A percentile compares a stretch with the other conserved stretches of the same genome.
Conservation (phyloP, 495 filamentous ascomycete genomes). For the Penicillium verhagenii region DNA sequence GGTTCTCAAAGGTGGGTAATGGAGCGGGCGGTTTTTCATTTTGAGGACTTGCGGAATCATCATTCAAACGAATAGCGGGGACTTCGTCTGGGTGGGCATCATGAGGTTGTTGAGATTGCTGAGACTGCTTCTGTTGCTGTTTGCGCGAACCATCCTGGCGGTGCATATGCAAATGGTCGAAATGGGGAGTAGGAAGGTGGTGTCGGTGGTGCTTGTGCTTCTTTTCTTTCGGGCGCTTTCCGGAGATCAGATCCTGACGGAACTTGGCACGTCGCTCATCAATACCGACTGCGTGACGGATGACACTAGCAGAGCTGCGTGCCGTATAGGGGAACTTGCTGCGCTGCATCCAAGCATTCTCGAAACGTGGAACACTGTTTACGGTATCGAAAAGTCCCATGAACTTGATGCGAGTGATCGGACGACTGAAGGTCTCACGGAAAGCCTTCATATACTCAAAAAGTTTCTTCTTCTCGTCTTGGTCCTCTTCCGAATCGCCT, state of each 20-base stretch:
- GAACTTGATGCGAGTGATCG: conserved; percentile 64
- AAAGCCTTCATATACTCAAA: conserved; percentile 80
- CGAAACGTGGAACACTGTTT: conserved; percentile 78
- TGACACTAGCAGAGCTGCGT: conserved; percentile 66
- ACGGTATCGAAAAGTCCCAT: conserved; percentile 57
- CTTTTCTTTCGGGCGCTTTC: conserved; percentile 37
- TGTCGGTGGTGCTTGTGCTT: conserved; percentile 35
- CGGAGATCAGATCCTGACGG: conserved; percentile 69
- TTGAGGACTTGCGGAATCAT: conserved; percentile 9
- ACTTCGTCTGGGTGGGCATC: conserved; percentile 14
- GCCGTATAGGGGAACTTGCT: conserved; percentile 82
- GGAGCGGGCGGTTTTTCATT: background rate
- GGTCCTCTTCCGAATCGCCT: conserved; percentile 53
- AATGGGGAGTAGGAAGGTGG: conserved; percentile 28
- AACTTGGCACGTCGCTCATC: conserved; percentile 74
- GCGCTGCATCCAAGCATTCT: conserved; percentile 82
- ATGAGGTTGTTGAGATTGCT: too few relatives aligned
- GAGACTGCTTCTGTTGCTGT: conserved; percentile 8
- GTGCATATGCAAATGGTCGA: conserved; percentile 24
- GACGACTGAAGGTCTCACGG: conserved; percentile 79
- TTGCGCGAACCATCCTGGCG: conserved; percentile 9
- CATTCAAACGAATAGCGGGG: conserved; percentile 34
- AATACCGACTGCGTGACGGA: conserved; percentile 73
- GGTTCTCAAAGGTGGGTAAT: background rate
- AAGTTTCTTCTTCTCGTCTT: conserved; percentile 61